phyloP scores from a whole-genome alignment of 176 grass and related monocot species.

The Bolboschoenus planiculmis region DNA sequence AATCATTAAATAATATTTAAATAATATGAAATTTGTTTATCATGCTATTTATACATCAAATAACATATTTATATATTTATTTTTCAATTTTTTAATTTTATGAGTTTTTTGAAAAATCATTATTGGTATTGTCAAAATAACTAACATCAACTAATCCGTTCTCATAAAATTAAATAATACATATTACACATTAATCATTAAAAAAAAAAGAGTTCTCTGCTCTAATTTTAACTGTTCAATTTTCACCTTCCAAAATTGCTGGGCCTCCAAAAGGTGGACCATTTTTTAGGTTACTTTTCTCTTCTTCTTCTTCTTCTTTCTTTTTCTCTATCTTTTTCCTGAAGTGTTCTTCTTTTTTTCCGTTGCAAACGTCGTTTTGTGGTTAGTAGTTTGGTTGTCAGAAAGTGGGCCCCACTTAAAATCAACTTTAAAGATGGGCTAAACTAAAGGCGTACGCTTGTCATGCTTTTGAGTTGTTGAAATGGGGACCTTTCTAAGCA shows the following conservation, averaged over 20 bases:
- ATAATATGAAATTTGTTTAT: no score
- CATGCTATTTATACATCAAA: no score
- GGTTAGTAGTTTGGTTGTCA: not conserved
- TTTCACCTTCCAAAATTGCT: no score
- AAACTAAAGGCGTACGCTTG: not conserved
- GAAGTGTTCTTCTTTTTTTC: not conserved
- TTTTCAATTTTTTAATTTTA: no score
- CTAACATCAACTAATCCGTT: not conserved
- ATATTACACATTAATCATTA: not conserved
- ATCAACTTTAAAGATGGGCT: not conserved
- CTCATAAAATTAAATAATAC: not conserved
- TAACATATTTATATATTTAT: no score
- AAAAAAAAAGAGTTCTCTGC: not conserved
- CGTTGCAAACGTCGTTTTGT: not conserved
- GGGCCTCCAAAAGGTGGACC: not conserved
- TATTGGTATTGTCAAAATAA: no score
- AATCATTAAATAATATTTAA: no score
- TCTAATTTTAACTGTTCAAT: not conserved
- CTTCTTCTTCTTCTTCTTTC: no score
- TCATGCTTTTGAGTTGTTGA: not conserved
- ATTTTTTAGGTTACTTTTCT: not conserved
- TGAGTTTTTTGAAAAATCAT: no score
- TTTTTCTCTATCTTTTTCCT: not conserved
- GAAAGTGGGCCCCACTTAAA: not conserved
- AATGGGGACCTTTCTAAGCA: not conserved